phyloP scores from a whole-genome alignment of 75 land plant species.

The Ceratopteris richardii region DNA sequence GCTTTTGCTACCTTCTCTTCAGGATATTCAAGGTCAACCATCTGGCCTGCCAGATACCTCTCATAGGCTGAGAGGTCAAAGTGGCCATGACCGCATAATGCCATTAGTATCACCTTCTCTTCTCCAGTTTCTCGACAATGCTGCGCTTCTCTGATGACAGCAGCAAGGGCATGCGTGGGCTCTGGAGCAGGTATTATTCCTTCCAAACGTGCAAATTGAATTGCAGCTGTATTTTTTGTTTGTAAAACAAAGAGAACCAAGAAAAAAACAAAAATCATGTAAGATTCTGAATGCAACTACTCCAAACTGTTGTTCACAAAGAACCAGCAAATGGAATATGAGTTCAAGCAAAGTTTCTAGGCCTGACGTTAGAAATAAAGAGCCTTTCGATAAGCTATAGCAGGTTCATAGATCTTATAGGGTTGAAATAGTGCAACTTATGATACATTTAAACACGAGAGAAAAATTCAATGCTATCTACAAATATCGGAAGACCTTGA shows the following conservation, averaged over 20 bases:
- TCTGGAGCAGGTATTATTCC: constrained; percentile 92
- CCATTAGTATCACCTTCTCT: constrained; percentile 69
- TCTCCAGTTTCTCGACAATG: constrained; percentile 75
- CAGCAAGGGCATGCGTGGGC: constrained; percentile 93
- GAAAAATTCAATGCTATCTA: no score
- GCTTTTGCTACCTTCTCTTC: constrained; percentile 47
- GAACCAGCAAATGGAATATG: no score
- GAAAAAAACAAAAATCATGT: constrained; percentile 4
- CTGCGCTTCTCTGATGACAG: constrained; percentile 81
- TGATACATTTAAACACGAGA: no score
- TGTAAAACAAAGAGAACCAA: neutral
- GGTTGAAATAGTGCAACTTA: no score
- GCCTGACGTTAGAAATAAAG: no score
- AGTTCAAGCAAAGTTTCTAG: no score
- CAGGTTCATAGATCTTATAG: no score
- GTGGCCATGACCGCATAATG: constrained; percentile 94
- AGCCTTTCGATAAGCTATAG: no score
- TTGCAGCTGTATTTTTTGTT: constrained; percentile 41
- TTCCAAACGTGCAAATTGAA: constrained; percentile 76
- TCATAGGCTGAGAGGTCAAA: constrained; percentile 83
- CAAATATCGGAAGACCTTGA: neutral
- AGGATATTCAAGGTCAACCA: constrained; percentile 59
- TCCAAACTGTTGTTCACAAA: no score
- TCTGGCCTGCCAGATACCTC: constrained; percentile 62
- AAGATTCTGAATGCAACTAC: no score